Evolutionary conservation across 1,284 basidiomycete species (phyloP).

Genomic region (Austroboletus rostrupii): DNA sequence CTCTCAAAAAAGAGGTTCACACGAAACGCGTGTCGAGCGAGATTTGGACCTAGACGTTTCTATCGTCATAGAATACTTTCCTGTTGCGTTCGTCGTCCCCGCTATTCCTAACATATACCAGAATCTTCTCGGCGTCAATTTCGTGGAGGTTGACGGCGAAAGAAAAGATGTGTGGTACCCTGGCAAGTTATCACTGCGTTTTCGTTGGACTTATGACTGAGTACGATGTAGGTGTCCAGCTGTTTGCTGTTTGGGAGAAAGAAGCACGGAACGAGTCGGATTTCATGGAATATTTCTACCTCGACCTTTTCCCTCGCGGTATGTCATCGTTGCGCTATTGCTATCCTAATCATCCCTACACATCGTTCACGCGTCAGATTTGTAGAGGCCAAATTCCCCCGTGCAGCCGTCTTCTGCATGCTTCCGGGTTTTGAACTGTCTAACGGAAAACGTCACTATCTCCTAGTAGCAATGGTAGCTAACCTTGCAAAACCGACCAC

Average conservation of each 20-base stretch:
- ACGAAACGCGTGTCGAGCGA: slow-evolving; percentile 59
- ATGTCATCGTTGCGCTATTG: slow-evolving; percentile 12
- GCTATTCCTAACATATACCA: slow-evolving; percentile 80
- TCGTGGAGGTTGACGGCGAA: slow-evolving; percentile 58
- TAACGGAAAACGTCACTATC: slow-evolving; percentile 64
- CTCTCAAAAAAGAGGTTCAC: slow-evolving; percentile 71
- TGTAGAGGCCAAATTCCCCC: slow-evolving; percentile 73
- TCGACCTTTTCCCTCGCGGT: slow-evolving; percentile 85
- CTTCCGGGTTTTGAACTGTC: slow-evolving; percentile 53
- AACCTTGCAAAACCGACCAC: slow-evolving; percentile 82
- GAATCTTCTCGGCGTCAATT: slow-evolving; percentile 69
- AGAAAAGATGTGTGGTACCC: slow-evolving; percentile 62
- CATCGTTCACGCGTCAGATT: not conserved
- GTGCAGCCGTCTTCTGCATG: slow-evolving; percentile 82
- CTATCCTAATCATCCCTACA: no score
- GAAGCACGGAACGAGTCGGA: slow-evolving; percentile 63
- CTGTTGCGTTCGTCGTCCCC: slow-evolving; percentile 75
- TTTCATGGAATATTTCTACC: slow-evolving; percentile 79
- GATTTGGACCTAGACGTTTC: slow-evolving; percentile 67
- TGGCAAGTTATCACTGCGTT: slow-evolving; percentile 39
- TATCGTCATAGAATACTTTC: slow-evolving; percentile 82
- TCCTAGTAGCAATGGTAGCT: slow-evolving; percentile 78
- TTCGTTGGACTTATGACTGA: no score
- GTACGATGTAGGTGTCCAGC: slow-evolving; percentile 58
- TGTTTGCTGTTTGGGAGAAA: slow-evolving; percentile 79